Percentiles rank a stretch among this genome's conserved stretches.
Evolutionary conservation across 306 rosid species (phyloP).

Genomic region (Trifolium dubium): DNA sequence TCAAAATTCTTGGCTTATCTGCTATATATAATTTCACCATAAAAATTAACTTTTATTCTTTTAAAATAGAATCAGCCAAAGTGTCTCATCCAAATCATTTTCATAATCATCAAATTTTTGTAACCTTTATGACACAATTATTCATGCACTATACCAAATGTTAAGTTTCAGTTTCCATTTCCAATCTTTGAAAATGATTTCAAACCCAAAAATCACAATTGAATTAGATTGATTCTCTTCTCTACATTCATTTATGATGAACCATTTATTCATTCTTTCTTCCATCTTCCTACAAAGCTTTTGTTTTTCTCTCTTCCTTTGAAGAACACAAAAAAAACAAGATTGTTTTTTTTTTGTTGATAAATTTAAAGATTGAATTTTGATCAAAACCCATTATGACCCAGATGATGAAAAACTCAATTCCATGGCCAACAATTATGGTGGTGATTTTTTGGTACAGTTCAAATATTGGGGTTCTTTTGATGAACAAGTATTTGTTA

Average conservation of each 20-base stretch:
- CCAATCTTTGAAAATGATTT: slow-evolving; percentile 8
- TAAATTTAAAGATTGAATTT: not conserved
- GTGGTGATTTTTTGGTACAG: slow-evolving; percentile 47
- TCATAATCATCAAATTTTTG: not conserved
- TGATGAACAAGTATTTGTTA: slow-evolving; percentile 54
- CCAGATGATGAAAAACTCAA: slow-evolving; percentile 27
- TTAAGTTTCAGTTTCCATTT: slow-evolving; percentile 22
- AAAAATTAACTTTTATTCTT: not conserved
- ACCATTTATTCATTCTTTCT: not conserved
- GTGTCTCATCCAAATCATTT: slow-evolving; percentile 1
- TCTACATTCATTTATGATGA: slow-evolving; percentile 34
- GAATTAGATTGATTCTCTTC: slow-evolving; percentile 8
- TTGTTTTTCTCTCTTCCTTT: not conserved
- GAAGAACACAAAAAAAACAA: not conserved
- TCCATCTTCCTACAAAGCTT: not conserved
- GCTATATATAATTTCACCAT: not conserved
- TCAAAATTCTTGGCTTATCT: not conserved
- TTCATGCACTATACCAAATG: slow-evolving; percentile 17
- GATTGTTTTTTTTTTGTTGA: not conserved
- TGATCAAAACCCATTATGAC: slow-evolving; percentile 8
- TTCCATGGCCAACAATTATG: slow-evolving; percentile 48
- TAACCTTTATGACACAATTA: not conserved
- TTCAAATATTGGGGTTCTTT: slow-evolving; percentile 53
- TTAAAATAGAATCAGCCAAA: not conserved
- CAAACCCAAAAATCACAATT: slow-evolving; percentile 41